phyloP scores from a whole-genome alignment of 108 stramenopile species.

The Skeletonema potamos region DNA sequence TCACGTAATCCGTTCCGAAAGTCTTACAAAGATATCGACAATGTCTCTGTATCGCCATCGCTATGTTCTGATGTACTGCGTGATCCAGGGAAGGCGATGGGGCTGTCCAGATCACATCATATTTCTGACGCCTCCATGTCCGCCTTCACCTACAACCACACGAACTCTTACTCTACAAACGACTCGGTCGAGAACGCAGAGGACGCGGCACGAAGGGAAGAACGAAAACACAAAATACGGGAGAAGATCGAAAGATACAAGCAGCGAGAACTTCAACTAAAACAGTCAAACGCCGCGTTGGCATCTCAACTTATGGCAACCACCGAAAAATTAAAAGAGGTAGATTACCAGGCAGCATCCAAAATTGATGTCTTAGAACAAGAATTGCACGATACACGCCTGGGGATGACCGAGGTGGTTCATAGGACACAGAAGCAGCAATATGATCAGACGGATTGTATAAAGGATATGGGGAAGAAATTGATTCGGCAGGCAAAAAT shows the following conservation, averaged over 20 bases:
- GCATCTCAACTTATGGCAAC: conserved; percentile 19
- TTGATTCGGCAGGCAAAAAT: conserved; percentile 40
- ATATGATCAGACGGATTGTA: conserved; percentile 22
- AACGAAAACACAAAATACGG: conserved; percentile 21
- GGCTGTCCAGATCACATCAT: neutral
- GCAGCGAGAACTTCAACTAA: conserved; percentile 8
- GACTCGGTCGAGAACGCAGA: neutral
- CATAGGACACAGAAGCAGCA: conserved; percentile 8
- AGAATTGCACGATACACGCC: conserved; percentile 16
- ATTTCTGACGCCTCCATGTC: neutral
- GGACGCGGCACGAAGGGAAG: conserved; percentile 8
- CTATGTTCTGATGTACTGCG: neutral
- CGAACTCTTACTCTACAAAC: neutral
- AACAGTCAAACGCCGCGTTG: conserved; percentile 17
- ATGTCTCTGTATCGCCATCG: neutral
- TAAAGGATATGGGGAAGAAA: conserved; percentile 44
- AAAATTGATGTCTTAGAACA: conserved; percentile 31
- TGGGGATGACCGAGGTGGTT: conserved; percentile 12
- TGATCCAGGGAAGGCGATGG: neutral
- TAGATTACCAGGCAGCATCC: conserved; percentile 25
- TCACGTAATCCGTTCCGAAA: neutral
- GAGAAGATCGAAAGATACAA: conserved; percentile 36
- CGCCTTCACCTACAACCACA: neutral
- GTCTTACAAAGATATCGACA: neutral
- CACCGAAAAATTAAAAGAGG: conserved; percentile 31